These are phyloP conservation scores for Rhizoctonia solani DNA, from an alignment of 1,284 basidiomycete genomes.

Conservation along the genomic window DNA sequence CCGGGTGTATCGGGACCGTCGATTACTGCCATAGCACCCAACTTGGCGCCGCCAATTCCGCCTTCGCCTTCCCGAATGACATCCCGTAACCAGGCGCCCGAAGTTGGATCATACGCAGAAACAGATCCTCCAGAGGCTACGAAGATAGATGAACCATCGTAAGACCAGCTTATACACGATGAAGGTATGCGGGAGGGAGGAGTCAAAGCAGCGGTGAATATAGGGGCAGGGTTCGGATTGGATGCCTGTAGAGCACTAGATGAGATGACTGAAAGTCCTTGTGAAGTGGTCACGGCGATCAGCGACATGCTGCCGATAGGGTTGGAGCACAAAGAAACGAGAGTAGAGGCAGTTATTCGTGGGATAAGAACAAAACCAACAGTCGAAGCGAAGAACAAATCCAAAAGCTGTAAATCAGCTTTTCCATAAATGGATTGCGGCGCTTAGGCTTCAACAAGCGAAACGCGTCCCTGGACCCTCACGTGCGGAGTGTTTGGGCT, in stretches of 20 bases:
- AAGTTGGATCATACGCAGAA: slow-evolving; percentile 14
- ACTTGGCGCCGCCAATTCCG: slow-evolving; percentile 30
- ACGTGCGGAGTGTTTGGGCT: not conserved
- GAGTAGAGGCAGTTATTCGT: not conserved
- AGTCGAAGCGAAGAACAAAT: slow-evolving; percentile 8
- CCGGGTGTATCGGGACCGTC: not conserved
- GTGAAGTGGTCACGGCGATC: slow-evolving; percentile 28
- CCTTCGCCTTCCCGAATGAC: slow-evolving; percentile 25
- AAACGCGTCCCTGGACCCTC: not conserved
- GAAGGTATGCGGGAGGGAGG: slow-evolving; percentile 28
- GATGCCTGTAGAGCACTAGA: slow-evolving; percentile 11
- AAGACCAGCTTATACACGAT: slow-evolving; percentile 22
- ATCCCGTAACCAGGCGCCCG: slow-evolving; percentile 10
- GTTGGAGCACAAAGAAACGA: not conserved
- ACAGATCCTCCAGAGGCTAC: slow-evolving; percentile 30
- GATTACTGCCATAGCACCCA: slow-evolving; percentile 24
- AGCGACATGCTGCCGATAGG: slow-evolving; percentile 11
- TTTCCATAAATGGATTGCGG: slow-evolving; percentile 9
- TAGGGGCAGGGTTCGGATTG: slow-evolving; percentile 18
- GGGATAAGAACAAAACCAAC: not conserved
- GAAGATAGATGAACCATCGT: slow-evolving; percentile 2
- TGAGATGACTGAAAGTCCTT: slow-evolving; percentile 22
- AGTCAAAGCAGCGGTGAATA: slow-evolving; percentile 9
- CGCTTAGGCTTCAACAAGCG: slow-evolving; percentile 2
- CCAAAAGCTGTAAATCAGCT: not conserved